These are phyloP conservation scores for Neofusicoccum umdonicola DNA, from an alignment of 2,329 filamentous ascomycete genomes.

Conservation along the genomic window DNA sequence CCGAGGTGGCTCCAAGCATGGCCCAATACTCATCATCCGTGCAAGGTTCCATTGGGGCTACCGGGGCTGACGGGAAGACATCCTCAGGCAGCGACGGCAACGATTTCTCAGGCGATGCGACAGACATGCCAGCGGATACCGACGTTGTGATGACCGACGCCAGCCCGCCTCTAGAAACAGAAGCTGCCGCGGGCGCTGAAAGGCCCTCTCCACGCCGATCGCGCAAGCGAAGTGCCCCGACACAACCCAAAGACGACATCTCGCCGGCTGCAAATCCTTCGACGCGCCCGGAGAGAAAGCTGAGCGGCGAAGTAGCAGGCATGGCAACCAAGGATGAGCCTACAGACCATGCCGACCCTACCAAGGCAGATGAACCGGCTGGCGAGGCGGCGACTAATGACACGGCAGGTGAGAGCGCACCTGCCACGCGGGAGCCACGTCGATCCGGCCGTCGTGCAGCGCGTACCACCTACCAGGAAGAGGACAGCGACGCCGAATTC, in stretches of 20 bases:
- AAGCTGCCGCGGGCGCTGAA: neutral
- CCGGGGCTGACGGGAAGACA: neutral
- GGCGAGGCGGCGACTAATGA: conserved; percentile 29
- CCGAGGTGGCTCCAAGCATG: too few relatives aligned
- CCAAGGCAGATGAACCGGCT: conserved; percentile 19
- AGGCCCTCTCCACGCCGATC: neutral
- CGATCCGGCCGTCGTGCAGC: neutral
- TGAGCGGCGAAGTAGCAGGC: neutral
- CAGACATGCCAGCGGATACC: neutral
- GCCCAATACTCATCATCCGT: too few relatives aligned
- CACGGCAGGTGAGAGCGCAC: conserved; percentile 23
- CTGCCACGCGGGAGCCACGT: conserved; percentile 18
- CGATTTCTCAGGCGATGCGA: neutral
- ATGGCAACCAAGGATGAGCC: too few relatives aligned
- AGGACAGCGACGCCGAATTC: conserved; percentile 17
- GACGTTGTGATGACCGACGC: conserved; percentile 1
- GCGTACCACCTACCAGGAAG: neutral
- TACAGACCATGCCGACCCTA: neutral
- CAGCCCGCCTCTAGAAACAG: neutral
- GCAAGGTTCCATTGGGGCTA: too few relatives aligned
- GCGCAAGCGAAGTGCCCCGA: neutral
- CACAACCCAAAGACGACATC: neutral
- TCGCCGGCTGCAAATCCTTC: neutral
- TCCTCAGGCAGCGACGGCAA: neutral
- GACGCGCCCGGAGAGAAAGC: neutral